phyloP scores from a whole-genome alignment of 306 rosid species.

The Pueraria montana region DNA sequence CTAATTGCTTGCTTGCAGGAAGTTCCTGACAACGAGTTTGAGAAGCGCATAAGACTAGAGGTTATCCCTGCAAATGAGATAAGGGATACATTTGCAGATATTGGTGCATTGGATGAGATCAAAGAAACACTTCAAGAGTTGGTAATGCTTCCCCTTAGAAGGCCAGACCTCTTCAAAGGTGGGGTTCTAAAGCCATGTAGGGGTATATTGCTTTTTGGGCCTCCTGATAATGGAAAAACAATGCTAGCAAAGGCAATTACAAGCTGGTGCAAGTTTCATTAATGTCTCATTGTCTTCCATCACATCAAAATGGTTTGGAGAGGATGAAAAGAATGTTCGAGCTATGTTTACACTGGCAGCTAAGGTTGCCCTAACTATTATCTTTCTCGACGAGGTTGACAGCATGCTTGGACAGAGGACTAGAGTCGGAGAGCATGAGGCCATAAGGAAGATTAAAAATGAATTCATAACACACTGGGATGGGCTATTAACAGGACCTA shows the following conservation, averaged over 20 bases:
- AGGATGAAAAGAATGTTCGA: constrained; percentile 80
- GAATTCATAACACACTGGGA: constrained; percentile 92
- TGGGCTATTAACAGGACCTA: constrained; percentile 73
- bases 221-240: too few relatives aligned
- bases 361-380: constrained; percentile 83
- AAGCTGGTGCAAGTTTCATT: too few relatives aligned
- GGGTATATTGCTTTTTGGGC: too few relatives aligned
- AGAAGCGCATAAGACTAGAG: constrained; percentile 81
- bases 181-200: too few relatives aligned
- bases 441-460: constrained; percentile 83
- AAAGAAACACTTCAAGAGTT: constrained; percentile 86
- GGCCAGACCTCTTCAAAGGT: too few relatives aligned
- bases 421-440: constrained; percentile 78
- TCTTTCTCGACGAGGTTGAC: constrained; percentile 87
- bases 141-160: constrained; percentile 88
- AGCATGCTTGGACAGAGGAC: constrained; percentile 91
- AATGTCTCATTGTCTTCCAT: too few relatives aligned
- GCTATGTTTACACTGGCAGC: constrained; percentile 85
- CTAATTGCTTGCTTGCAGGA: too few relatives aligned
- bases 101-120: constrained; percentile 78
- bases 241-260: too few relatives aligned
- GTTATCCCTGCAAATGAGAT: constrained; percentile 85
- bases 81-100: constrained; percentile 83
- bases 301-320: constrained; percentile 81
- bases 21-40: too few relatives aligned